Evolutionary conservation across 2,329 filamentous ascomycete species (phyloP), one percentile per base, ranked within the genome.

Genomic region (Exophiala spinifera): DNA sequence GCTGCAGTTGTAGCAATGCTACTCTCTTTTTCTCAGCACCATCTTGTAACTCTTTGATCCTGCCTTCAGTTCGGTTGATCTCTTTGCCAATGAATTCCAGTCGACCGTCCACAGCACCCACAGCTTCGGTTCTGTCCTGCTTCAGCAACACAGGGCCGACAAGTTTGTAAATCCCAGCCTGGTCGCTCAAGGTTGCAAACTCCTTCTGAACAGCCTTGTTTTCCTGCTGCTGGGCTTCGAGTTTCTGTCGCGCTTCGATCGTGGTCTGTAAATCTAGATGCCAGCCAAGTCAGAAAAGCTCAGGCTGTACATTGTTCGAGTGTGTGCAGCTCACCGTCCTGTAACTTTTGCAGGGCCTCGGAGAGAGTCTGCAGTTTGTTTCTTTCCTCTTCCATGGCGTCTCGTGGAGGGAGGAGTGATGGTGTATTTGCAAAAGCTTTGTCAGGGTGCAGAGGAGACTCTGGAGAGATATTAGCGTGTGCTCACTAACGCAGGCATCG

Each of bases 101-200:
- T 20, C 94, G 84, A 17, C 89, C 89, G 64, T 95, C 90, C 15
- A 99, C 94, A 0, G 91, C 91, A 78, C 89, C 87, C 61, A 91
- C 85, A 0, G 94, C 94, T 70, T 99, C 94, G 1, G 83, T 76
- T 71, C 89, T 91, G 54, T 97, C 94, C 72, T 99, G 94, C 79
- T 97, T 96, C 66, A 99, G 73, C 34, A 99, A 76, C 5, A 97
- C 89, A 0, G 94, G 94, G 0, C 94, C 94, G 44, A 96, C 85
- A 39, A 96, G 83, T 74, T 97, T 99, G 82, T 95, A 99, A 71
- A 99, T 95, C 61, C 85, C 89, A 66, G 95, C 88, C 64, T 87
- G 87, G 34, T 91, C 86, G 64, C 85, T 82, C 55, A 97, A 79
- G 50, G 81, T 79, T 37, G 83, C 79, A 70, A 97, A 97, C 72